Base-by-base conservation (phyloP, 176 grass and related monocot species). In the Cenchrus purpureus region DNA sequence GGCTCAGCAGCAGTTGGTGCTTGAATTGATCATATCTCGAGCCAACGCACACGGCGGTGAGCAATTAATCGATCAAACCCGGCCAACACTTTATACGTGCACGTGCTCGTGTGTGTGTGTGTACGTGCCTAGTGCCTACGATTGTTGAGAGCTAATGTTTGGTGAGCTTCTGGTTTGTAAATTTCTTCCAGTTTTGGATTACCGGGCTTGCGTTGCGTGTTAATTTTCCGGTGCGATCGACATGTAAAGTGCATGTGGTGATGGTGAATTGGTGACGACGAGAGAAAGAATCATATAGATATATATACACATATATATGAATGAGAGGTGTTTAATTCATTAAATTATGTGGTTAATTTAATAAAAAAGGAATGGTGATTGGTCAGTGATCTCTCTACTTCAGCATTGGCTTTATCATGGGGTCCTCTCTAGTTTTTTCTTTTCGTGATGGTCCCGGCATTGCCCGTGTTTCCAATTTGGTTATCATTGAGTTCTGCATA, bases 1-100 rank as follows among this genome's bases (percentile, higher is more conserved):
- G 58, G 49, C 37, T 79, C 5, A 7, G 81, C 81, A 82, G 34
- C 83, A 85, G 54, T 49, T 88, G 89, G 85, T 91, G 89, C 89
- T 56, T 83, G 80, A 83, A 79, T 74, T 78, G 75, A 88, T 73
- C 46, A 2, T 32, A 4, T 9, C 49, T 14, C 19, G 0, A 31
- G 32, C 79, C 43, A 79, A 52, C 80, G 55, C 55, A 17, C 31
- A 20, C 75, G 84, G 68, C 84, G 84, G 84, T 67, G 74, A 75
- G 44, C 75, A 86, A 51, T 89, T n/a, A 85, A 74, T 53, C 9
- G 22, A 46, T 16, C 25, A 10, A 13, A 1, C 45, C 44, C n/a
- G 37, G 37, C 37, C 17, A 13, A 49, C 7, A 60, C 42, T 44
- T 29, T 66, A 50, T 59, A 12, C 48, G 32, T 57, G 55, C 77